A percentile compares a stretch with the other conserved stretches of the same genome.
These are phyloP conservation scores for Austroboletus festivus DNA, from an alignment of 768 basidiomycete species.

Conservation along the genomic window DNA sequence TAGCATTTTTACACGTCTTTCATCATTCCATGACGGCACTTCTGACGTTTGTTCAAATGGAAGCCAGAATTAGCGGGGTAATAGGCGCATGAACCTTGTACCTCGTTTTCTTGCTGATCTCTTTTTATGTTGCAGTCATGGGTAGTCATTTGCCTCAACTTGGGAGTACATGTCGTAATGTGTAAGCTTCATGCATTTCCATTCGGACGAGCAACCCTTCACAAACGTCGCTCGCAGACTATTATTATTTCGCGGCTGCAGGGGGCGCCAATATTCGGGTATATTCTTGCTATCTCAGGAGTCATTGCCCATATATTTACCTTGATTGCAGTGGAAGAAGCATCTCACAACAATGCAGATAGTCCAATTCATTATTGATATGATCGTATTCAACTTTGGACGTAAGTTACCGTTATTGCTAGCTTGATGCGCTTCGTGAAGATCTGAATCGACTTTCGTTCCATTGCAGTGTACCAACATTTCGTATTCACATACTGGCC, in stretches of 20 bases:
- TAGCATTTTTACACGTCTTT: constrained; percentile 96
- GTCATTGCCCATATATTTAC: background rate
- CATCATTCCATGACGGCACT: constrained; percentile 95
- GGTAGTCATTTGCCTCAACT: constrained; percentile 84
- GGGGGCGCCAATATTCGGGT: constrained; percentile 41
- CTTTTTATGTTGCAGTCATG: constrained; percentile 61
- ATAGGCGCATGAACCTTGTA: constrained; percentile 9
- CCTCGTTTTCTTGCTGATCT: background rate
- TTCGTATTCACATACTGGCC: constrained; percentile 25
- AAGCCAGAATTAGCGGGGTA: constrained; percentile 86
- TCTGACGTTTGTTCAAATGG: constrained; percentile 87
- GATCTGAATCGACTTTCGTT: background rate
- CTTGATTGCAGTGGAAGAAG: constrained; percentile 24
- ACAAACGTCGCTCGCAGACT: constrained; percentile 55
- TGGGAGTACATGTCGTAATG: constrained; percentile 93
- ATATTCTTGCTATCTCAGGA: background rate
- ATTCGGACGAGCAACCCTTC: background rate
- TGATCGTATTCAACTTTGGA: constrained; percentile 20
- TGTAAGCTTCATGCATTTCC: constrained; percentile 50
- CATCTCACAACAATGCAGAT: constrained; percentile 28
- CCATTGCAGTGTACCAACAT: constrained; percentile 25
- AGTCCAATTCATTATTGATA: constrained; percentile 22
- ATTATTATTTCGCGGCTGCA: constrained; percentile 97
- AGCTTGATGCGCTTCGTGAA: background rate
- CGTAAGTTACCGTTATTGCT: constrained; percentile 12